Evolutionary conservation across 257 asterid species (phyloP).

Genomic region (Solanum chiquidenum): DNA sequence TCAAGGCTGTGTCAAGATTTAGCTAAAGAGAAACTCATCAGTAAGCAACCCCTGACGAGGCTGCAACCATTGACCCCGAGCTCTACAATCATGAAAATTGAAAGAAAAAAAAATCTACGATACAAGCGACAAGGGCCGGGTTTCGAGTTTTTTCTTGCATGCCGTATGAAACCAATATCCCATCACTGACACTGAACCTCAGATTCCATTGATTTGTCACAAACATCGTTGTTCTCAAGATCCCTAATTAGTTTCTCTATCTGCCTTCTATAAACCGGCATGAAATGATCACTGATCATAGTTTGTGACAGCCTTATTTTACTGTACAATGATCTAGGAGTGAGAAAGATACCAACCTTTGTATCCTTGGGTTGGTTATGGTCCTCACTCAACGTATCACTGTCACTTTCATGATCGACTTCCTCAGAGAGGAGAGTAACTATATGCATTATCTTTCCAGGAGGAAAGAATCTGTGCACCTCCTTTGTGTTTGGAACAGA

Average conservation of each 20-base stretch:
- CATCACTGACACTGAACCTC: neutral
- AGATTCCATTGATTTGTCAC: neutral
- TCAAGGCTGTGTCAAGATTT: neutral
- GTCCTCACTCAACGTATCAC: slow-evolving; percentile 8
- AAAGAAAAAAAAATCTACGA: neutral
- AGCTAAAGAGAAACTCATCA: neutral
- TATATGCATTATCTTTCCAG: slow-evolving; percentile 84
- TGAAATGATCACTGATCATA: slow-evolving; percentile 91
- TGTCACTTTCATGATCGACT: slow-evolving; percentile 12
- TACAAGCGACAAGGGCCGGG: neutral
- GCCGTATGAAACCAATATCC: neutral
- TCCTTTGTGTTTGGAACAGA: slow-evolving; percentile 57
- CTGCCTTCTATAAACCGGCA: slow-evolving; percentile 84
- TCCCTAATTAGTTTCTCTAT: slow-evolving; percentile 66
- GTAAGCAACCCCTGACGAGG: neutral
- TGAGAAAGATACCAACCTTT: slow-evolving; percentile 60
- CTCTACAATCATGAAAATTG: neutral
- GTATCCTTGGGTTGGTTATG: slow-evolving; percentile 19
- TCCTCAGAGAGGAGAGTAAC: slow-evolving; percentile 52
- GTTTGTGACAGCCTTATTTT: slow-evolving; percentile 77
- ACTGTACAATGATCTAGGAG: slow-evolving; percentile 66
- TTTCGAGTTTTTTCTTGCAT: neutral
- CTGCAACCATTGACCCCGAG: neutral
- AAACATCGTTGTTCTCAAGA: slow-evolving; percentile 34
- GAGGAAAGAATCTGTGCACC: slow-evolving; percentile 85